Conservation (phyloP, 345 rosid species). For the Orychophragmus violaceus region DNA sequence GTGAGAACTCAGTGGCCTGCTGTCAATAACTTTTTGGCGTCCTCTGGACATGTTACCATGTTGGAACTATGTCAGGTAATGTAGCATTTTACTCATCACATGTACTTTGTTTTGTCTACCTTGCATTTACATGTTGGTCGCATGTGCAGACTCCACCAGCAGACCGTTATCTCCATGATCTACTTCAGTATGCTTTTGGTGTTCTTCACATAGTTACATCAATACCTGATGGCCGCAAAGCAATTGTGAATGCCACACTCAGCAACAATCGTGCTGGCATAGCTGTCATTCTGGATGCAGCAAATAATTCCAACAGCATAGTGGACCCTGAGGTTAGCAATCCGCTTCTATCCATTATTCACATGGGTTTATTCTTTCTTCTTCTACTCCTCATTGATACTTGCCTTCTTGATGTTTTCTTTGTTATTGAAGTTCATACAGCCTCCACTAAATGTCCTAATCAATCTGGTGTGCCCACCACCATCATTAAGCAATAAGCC, state of each 20-base stretch:
- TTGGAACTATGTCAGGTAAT: slow-evolving; percentile 91
- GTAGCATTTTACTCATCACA: slow-evolving; percentile 2
- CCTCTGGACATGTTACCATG: slow-evolving; percentile 84
- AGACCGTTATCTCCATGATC: slow-evolving; percentile 91
- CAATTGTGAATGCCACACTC: slow-evolving; percentile 73
- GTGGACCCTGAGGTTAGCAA: slow-evolving; percentile 86
- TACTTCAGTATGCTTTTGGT: slow-evolving; percentile 96
- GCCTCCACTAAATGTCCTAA: slow-evolving; percentile 83
- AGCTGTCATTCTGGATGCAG: slow-evolving; percentile 91
- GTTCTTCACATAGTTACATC: slow-evolving; percentile 85
- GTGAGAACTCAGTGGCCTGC: slow-evolving; percentile 86
- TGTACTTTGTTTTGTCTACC: slow-evolving; percentile 1
- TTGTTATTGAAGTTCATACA: slow-evolving; percentile 68
- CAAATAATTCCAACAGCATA: slow-evolving; percentile 68
- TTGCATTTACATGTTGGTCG: slow-evolving; percentile 15
- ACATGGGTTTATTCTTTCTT: slow-evolving; percentile 11
- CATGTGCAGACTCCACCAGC: slow-evolving; percentile 83
- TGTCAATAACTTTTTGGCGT: slow-evolving; percentile 65
- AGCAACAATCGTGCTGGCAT: slow-evolving; percentile 89
- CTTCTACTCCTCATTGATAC: slow-evolving; percentile 15
- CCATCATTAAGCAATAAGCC: slow-evolving; percentile 94
- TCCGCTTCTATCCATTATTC: slow-evolving; percentile 6
- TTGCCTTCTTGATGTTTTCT: slow-evolving; percentile 11
- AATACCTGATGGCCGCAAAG: slow-evolving; percentile 79
- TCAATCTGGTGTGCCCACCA: slow-evolving; percentile 97